Evolutionary conservation across 306 rosid species (phyloP), one percentile per base, ranked within the genome.

Genomic region (Sophora flavescens): DNA sequence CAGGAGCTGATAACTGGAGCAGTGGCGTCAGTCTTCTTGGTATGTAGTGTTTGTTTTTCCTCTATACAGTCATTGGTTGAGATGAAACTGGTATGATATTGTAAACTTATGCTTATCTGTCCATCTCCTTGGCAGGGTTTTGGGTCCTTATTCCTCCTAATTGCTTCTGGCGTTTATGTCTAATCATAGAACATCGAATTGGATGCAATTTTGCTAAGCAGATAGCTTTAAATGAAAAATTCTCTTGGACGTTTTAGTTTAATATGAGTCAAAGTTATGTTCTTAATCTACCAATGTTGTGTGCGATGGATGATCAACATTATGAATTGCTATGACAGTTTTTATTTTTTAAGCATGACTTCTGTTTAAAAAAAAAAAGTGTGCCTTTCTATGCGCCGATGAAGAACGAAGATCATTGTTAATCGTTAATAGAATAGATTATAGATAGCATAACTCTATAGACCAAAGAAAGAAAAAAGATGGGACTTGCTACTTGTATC

Each of bases 151-250:
- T 93, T 91, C 88, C 88, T 96, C 84, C 89, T 96, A 80, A 89
- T 96, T 77, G 92, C 99, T 50, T 81, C 89, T 5, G 99, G 98
- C 50, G 96, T 96, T 80, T 96, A 89, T 81, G 99, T 96, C 83
- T 96, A 72, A 84, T 60, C 60, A 57, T 77, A 79, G 72, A 68
- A 69, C 39, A 75, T 38, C 15, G 42, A 59, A 61, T 44, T 50
- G 44, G 26, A 45, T 59, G 83, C 62, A 85, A 64, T 69, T 87
- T 86, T 87, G 84, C 83, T 80, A 32, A 76, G 83, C 82, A 50
- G 73, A 77, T 78, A 63, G 82, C 65, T 73, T 80, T 82, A 78
- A 42, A 69, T 78, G 81, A 74, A 71, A 75, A 51, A 17, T 84
- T 62, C 59, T 48, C 45, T 48, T 59, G 70, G 74, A 68, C 77